Percentiles rank a stretch among this genome's conserved stretches.
Conservation (phyloP, 2,329 filamentous ascomycete genomes). For the Fusarium zealandicum region DNA sequence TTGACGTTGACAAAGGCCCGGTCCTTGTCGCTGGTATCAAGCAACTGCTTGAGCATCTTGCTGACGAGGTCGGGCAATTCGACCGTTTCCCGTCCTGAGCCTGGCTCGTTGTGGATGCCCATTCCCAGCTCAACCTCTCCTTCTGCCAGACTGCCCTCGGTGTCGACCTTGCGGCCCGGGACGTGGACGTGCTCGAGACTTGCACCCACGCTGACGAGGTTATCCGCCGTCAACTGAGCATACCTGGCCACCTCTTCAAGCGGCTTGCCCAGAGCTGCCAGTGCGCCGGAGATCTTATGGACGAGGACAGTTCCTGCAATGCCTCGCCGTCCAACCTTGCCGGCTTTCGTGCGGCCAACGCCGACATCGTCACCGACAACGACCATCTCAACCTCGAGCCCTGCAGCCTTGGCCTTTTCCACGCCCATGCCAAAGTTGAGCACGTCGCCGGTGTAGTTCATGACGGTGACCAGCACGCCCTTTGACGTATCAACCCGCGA, state of each 20-base stretch:
- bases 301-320: constrained; percentile 92
- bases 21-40: constrained; percentile 71
- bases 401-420: constrained; percentile 86
- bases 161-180: constrained; percentile 72
- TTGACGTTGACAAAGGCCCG: constrained; percentile 72
- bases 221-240: constrained; percentile 74
- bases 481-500: constrained; percentile 73
- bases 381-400: constrained; percentile 83
- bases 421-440: constrained; percentile 94
- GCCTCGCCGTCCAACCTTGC: constrained; percentile 91
- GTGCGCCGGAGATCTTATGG: constrained; percentile 86
- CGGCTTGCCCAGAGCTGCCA: constrained; percentile 73
- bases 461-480: constrained; percentile 88
- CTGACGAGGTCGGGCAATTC: constrained; percentile 62
- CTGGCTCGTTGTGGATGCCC: constrained; percentile 79
- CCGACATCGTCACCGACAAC: constrained; percentile 93
- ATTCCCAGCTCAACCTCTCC: constrained; percentile 73
- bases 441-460: constrained; percentile 93
- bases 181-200: constrained; percentile 93
- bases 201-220: constrained; percentile 84
- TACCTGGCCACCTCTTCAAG: constrained; percentile 76
- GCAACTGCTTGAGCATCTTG: constrained; percentile 73
- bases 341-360: constrained; percentile 79
- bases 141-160: constrained; percentile 62
- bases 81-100: constrained; percentile 60